Evolutionary conservation across 2,329 filamentous ascomycete species (phyloP).

Genomic region (Aspergillus latus): DNA sequence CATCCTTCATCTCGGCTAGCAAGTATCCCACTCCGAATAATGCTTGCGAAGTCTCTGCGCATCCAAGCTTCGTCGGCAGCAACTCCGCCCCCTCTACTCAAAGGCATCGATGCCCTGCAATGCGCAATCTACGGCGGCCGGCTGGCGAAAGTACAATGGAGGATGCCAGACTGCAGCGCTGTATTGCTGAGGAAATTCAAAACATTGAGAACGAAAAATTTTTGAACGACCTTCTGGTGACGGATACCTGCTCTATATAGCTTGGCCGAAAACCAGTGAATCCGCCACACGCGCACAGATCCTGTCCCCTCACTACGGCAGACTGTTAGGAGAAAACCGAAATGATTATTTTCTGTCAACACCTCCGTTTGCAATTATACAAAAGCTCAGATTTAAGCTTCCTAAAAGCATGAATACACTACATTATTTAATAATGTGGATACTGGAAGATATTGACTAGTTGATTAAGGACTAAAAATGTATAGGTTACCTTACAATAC

Average conservation of each 20-base stretch:
- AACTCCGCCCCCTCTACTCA: background rate
- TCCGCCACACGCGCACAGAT: too few species aligned
- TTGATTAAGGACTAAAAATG: too few species aligned
- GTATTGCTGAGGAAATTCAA: background rate
- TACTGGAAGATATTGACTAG: too few species aligned
- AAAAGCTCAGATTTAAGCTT: too few species aligned
- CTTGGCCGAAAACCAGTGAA: too few species aligned
- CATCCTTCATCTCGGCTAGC: background rate
- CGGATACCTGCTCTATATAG: background rate
- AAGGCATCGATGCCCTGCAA: slow-evolving; percentile 1
- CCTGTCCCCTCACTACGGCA: too few species aligned
- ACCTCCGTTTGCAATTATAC: too few species aligned
- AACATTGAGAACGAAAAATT: slow-evolving; percentile 2
- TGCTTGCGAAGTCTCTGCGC: background rate
- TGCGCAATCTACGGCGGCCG: background rate
- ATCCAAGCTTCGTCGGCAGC: background rate
- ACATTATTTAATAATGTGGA: too few species aligned
- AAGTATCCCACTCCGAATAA: background rate
- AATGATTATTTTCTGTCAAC: too few species aligned
- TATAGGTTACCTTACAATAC: too few species aligned
- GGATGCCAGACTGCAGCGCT: background rate
- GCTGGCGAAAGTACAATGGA: background rate
- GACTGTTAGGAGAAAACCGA: too few species aligned
- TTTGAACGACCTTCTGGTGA: slow-evolving; percentile 1
- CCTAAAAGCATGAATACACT: too few species aligned